Evolutionary conservation across 2,329 filamentous ascomycete genomes (phyloP), one percentile per base, ranked within the genome.

Genomic region (Xylariaceae sp.): DNA sequence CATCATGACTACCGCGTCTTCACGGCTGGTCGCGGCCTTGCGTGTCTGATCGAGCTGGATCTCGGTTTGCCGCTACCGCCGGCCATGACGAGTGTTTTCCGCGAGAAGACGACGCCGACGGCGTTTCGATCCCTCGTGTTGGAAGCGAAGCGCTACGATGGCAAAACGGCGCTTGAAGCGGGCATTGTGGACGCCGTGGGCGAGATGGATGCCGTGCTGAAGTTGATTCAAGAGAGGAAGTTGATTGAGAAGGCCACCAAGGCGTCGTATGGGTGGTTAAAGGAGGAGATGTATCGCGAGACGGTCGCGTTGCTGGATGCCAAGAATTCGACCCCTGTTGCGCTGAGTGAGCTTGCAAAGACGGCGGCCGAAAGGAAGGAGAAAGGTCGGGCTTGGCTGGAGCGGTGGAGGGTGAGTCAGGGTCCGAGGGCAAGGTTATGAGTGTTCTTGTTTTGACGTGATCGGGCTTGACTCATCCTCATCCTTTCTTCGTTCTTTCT

Each of bases 1-100:
- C 85, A 88, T 74, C 89, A 92, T 74, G 89, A 93, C 75, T 94
- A 94, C 76, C 84, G 90, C 34, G 80, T 94, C 65, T 88, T 90
- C 77, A 87, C 0, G 69, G 79, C 1, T 34, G 61, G 56, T 79
- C 82, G 17, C 45, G 90, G 90, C n/a, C 92, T 85, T 74, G 73
- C 89, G 45, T 93, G 90, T 74, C 76, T 94, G 65, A 93, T 93
- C 73, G 90, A 94, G 76, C 79, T 94, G 11, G 86, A 92, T 65
- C 88, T 94, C 62, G 89, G 90, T 55, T 87, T 87, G 1, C 83
- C 87, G n/a, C 81, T 94, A 41, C 82, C 86, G 65, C 81, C 89
- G 2, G 80, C 88, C 60, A 92, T 95, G 88, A 82, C 82, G 56
- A 78, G 80, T 53, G 83, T 94, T 64, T 93, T 94, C 77, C 80